Conservation (phyloP, 768 basidiomycete species). For the Auricularia heimuer region DNA sequence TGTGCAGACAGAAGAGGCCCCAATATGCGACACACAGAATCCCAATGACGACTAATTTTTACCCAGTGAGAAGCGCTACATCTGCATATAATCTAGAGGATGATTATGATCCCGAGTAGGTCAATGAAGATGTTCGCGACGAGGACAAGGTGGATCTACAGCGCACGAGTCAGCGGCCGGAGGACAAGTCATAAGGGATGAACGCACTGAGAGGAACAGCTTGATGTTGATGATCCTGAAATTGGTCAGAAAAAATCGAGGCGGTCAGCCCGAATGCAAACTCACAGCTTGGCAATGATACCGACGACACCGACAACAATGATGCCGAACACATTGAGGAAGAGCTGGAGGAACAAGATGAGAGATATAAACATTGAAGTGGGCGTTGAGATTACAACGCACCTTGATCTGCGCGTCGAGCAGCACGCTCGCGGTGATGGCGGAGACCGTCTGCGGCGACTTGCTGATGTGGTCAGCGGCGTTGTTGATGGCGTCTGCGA, state of each 20-base stretch:
- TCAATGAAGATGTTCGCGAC: neutral
- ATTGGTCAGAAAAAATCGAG: neutral
- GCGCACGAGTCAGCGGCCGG: neutral
- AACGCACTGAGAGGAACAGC: neutral
- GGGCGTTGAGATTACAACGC: no score
- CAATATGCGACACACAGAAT: no score
- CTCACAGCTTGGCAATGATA: neutral
- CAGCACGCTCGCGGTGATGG: neutral
- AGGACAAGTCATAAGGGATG: neutral
- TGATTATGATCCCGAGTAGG: neutral
- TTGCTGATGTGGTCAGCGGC: neutral
- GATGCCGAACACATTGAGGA: neutral
- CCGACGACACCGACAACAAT: neutral
- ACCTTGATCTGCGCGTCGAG: neutral
- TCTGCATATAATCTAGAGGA: neutral
- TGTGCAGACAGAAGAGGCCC: no score
- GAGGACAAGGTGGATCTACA: neutral
- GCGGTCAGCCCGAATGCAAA: neutral
- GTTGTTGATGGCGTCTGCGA: neutral
- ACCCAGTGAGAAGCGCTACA: no score
- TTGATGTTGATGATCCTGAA: neutral
- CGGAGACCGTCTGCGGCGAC: neutral
- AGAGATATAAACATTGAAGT: no score
- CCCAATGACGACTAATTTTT: no score
- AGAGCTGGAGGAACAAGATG: neutral